Base-by-base conservation (phyloP, 1,284 basidiomycete genomes). In the Pyrrhoderma noxium region DNA sequence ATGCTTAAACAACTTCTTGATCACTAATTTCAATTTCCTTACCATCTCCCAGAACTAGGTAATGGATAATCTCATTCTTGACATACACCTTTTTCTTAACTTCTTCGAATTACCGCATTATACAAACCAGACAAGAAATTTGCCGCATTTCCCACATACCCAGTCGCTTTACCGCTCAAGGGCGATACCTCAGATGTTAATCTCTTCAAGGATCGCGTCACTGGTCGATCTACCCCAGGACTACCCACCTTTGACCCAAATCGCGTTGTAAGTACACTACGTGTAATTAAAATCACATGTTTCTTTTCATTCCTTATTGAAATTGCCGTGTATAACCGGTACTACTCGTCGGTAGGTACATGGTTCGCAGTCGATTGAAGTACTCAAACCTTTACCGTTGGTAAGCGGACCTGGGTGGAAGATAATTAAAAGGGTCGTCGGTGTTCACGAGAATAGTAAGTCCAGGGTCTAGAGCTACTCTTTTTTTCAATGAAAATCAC, bases 401-500 rank as follows among this genome's bases (percentile, higher is more conserved):
- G 77, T 78, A 25, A 83, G 80, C 58, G 83, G 82, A 3, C 67
- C 72, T 14, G 83, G 80, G 5, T 90, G 79, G 83, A 84, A 71
- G 61, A 73, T 77, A 61, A 79, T 70, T 58, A 74, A 68, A 59
- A 76, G 75, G 58, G 75, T 80, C 53, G 79, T 77, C 3, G 77
- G 77, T 51, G 68, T 90, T 16, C 76, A 76, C 47, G 89, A 92
- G 68, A 91, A 92, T 63, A 89, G 88, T 89, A 59, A 45, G 81
- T 63, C 62, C 3, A 21, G 16, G 18, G 27, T n/a, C n/a, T n/a
- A n/a, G n/a, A n/a, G n/a, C n/a, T n/a, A n/a, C n/a, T n/a, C n/a
- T n/a, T n/a, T n/a, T n/a, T n/a, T n/a, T n/a, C n/a, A n/a, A n/a
- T n/a, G n/a, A n/a, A n/a, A n/a, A n/a, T n/a, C n/a, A n/a, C n/a